phyloP scores from a whole-genome alignment of 2,329 filamentous ascomycete species.

The Fusarium lyarnte region DNA sequence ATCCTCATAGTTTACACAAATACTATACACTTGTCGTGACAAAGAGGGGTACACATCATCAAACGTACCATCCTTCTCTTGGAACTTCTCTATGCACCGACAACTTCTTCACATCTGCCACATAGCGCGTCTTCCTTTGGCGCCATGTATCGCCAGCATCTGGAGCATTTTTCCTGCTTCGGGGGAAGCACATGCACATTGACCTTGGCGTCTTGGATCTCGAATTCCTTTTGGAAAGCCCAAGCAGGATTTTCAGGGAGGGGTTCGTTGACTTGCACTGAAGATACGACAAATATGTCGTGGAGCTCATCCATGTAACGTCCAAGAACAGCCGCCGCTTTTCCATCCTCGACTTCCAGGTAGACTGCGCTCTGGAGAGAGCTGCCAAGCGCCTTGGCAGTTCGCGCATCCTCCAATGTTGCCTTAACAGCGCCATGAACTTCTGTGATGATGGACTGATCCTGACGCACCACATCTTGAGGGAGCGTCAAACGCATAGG shows the following conservation, averaged over 20 bases:
- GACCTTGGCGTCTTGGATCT: slow-evolving; percentile 50
- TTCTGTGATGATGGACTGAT: slow-evolving; percentile 60
- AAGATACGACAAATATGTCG: slow-evolving; percentile 75
- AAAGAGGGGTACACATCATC: slow-evolving; percentile 26
- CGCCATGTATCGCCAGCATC: slow-evolving; percentile 91
- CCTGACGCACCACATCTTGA: slow-evolving; percentile 52
- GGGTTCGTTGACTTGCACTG: slow-evolving; percentile 59
- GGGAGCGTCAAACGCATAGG: slow-evolving; percentile 50
- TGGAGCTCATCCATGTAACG: slow-evolving; percentile 63
- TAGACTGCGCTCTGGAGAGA: slow-evolving; percentile 81
- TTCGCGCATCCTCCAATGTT: slow-evolving; percentile 77
- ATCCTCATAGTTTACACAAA: slow-evolving; percentile 26
- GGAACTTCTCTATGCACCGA: slow-evolving; percentile 47
- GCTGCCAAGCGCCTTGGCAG: slow-evolving; percentile 77
- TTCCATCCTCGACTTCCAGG: slow-evolving; percentile 56
- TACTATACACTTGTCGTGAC: slow-evolving; percentile 27
- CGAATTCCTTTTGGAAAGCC: slow-evolving; percentile 56
- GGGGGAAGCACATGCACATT: slow-evolving; percentile 61
- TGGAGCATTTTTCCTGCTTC: slow-evolving; percentile 74
- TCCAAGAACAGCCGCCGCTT: slow-evolving; percentile 48
- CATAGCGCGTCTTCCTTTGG: slow-evolving; percentile 74
- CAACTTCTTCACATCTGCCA: slow-evolving; percentile 74
- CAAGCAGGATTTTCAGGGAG: slow-evolving; percentile 48
- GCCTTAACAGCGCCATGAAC: slow-evolving; percentile 76
- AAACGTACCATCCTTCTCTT: not conserved